Percentiles rank a stretch among this genome's conserved stretches.
phyloP scores from a whole-genome alignment of 2,329 filamentous ascomycete genomes.

The Trichoderma sp. region DNA sequence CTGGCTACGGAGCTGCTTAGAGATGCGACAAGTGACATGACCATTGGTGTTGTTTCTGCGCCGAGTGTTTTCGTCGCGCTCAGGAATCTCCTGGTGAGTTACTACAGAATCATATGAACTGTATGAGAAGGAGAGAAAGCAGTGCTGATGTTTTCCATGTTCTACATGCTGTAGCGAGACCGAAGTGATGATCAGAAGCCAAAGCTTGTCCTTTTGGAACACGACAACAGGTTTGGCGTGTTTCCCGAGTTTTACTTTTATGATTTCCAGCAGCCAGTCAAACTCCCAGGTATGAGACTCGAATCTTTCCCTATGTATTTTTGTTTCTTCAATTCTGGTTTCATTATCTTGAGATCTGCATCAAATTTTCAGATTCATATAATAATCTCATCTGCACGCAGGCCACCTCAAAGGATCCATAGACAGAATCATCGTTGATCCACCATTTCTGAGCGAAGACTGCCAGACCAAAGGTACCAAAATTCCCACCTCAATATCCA shows the following conservation, averaged over 20 bases:
- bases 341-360: background rate
- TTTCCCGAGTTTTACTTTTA: slow-evolving; percentile 74
- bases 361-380: background rate
- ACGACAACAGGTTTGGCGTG: slow-evolving; percentile 68
- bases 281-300: slow-evolving; percentile 53
- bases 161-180: slow-evolving; percentile 19
- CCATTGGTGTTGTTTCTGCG: slow-evolving; percentile 68
- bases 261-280: slow-evolving; percentile 67
- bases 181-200: slow-evolving; percentile 40
- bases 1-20: slow-evolving; percentile 65
- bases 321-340: background rate
- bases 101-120: background rate
- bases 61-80: slow-evolving; percentile 76
- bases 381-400: background rate
- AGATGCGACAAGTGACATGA: slow-evolving; percentile 53
- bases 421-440: slow-evolving; percentile 71
- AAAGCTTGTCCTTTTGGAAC: slow-evolving; percentile 66
- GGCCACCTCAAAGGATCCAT: slow-evolving; percentile 56
- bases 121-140: background rate
- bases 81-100: slow-evolving; percentile 63
- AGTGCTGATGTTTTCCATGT: background rate
- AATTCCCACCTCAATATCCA: background rate
- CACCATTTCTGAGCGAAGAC: slow-evolving; percentile 75
- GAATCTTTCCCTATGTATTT: background rate
- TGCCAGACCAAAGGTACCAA: slow-evolving; percentile 72